These are phyloP conservation scores for Hyaloscypha hepaticicola DNA, from an alignment of 495 filamentous ascomycete genomes.

Conservation along the genomic window DNA sequence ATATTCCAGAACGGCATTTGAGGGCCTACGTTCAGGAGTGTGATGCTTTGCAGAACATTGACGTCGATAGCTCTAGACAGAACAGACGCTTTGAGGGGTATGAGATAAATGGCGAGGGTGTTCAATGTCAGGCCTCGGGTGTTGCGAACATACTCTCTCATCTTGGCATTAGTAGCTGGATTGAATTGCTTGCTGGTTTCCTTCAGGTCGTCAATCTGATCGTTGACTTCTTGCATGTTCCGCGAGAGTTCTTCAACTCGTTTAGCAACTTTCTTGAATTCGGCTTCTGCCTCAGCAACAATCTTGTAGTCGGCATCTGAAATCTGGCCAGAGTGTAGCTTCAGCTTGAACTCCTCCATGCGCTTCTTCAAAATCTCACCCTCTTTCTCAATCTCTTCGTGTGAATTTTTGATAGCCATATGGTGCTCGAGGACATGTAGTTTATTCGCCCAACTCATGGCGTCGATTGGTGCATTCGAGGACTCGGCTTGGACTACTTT, in stretches of 20 bases:
- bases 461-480: background rate
- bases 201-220: constrained; percentile 8
- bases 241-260: background rate
- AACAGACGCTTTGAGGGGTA: constrained; percentile 55
- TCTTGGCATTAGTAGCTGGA: constrained; percentile 9
- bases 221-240: constrained; percentile 13
- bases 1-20: constrained; percentile 57
- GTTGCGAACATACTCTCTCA: constrained; percentile 50
- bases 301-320: background rate
- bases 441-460: background rate
- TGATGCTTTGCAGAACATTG: constrained; percentile 48
- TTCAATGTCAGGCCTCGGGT: constrained; percentile 55
- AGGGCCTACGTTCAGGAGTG: constrained; percentile 59
- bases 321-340: background rate
- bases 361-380: constrained; percentile 5
- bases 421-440: constrained; percentile 6
- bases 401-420: background rate
- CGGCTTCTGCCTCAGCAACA: constrained; percentile 1
- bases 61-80: constrained; percentile 53
- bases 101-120: constrained; percentile 52
- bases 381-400: constrained; percentile 11
- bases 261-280: constrained; percentile 5
- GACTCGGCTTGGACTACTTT: constrained; percentile 1
- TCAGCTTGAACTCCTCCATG: constrained; percentile 18
- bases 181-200: background rate